These are phyloP conservation scores for Colletotrichum salicis DNA, from an alignment of 2,329 filamentous ascomycete genomes.

Conservation along the genomic window DNA sequence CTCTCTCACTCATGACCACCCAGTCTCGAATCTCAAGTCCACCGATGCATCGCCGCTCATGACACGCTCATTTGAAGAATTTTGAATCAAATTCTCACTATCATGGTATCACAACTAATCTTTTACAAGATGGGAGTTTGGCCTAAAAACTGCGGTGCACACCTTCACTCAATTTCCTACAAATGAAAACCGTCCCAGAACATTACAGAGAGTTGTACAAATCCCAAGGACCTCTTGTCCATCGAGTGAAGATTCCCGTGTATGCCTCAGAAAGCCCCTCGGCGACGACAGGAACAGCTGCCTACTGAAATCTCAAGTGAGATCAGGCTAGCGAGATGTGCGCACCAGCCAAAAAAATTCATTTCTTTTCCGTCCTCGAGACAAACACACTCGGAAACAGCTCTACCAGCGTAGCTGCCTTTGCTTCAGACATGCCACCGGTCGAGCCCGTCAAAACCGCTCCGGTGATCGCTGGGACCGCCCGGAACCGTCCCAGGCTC, in stretches of 20 bases:
- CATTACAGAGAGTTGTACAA: slow-evolving; percentile 4
- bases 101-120: slow-evolving; percentile 22
- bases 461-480: background rate
- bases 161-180: slow-evolving; percentile 2
- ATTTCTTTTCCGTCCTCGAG: background rate
- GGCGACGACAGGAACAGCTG: background rate
- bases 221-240: background rate
- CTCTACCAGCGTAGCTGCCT: slow-evolving; percentile 26
- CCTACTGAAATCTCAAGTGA: background rate
- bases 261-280: background rate
- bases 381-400: slow-evolving; percentile 17
- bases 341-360: background rate
- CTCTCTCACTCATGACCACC: background rate
- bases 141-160: slow-evolving; percentile 1
- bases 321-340: slow-evolving; percentile 10
- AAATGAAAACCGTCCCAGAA: background rate
- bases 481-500: background rate
- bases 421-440: background rate
- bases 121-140: background rate
- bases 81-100: background rate
- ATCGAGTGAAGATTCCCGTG: background rate
- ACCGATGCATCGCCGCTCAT: background rate
- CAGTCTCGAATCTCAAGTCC: background rate
- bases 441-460: background rate
- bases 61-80: background rate